Conservation (phyloP, 2,329 filamentous ascomycete genomes). For the Coniosporium tulheliwenetii region DNA sequence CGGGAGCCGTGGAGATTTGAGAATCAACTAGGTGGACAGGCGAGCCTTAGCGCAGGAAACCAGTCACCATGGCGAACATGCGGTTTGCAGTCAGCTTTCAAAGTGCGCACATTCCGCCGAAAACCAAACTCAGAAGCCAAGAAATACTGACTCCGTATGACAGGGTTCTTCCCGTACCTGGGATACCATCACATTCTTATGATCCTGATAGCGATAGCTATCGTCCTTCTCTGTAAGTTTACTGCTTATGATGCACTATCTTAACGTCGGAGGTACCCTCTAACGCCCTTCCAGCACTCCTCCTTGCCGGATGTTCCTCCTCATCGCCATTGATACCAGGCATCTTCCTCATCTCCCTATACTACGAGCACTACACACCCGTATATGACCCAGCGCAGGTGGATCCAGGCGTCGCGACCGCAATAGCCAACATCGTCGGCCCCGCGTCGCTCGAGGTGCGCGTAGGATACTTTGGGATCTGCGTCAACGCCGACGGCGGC, state of each 20-base stretch:
- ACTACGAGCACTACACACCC: constrained; percentile 79
- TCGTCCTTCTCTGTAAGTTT: constrained; percentile 85
- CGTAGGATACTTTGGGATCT: constrained; percentile 97
- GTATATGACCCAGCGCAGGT: constrained; percentile 75
- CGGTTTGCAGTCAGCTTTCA: constrained; percentile 35
- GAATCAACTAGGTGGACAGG: constrained; percentile 9
- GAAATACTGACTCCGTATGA: not conserved
- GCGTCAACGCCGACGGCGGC: constrained; percentile 79
- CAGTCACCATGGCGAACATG: constrained; percentile 29
- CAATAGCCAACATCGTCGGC: constrained; percentile 82
- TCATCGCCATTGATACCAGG: constrained; percentile 87
- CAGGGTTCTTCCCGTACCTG: constrained; percentile 44
- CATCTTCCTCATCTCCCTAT: constrained; percentile 97
- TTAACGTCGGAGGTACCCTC: no score
- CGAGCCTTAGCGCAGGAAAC: constrained; percentile 10
- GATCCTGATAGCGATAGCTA: constrained; percentile 85
- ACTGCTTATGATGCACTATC: constrained; percentile 19
- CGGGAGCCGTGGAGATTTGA: constrained; percentile 22
- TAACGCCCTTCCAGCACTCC: constrained; percentile 45
- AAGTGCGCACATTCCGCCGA: constrained; percentile 16
- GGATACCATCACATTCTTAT: constrained; percentile 81
- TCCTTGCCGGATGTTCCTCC: constrained; percentile 91
- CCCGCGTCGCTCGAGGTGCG: constrained; percentile 72
- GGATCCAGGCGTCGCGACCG: constrained; percentile 70
- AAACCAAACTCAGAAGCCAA: not conserved